These are phyloP conservation scores for Takashimella tepidaria DNA, from an alignment of 1,284 basidiomycete species.

Conservation along the genomic window DNA sequence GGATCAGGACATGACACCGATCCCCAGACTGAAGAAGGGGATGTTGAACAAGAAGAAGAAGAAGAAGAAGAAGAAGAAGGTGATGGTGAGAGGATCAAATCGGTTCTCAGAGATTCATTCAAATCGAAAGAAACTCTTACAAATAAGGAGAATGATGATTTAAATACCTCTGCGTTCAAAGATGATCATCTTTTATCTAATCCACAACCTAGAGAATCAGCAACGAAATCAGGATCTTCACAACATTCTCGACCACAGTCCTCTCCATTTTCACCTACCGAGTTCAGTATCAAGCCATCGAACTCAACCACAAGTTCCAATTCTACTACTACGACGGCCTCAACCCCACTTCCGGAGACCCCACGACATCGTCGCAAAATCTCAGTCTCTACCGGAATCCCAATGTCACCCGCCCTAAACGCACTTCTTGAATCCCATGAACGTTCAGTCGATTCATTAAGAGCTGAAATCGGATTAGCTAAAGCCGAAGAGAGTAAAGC, in stretches of 20 bases:
- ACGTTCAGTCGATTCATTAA: conserved; percentile 32
- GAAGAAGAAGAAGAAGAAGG: background rate
- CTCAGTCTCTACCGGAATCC: conserved; percentile 17
- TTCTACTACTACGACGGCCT: conserved; percentile 1
- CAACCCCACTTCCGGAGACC: background rate
- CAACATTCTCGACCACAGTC: background rate
- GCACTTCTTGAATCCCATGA: conserved; percentile 32
- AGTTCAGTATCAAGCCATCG: background rate
- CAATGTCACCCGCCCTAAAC: conserved; percentile 23
- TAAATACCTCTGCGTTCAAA: background rate
- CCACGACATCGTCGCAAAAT: conserved; percentile 21
- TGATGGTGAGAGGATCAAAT: background rate
- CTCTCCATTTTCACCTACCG: background rate
- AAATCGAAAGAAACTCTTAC: background rate
- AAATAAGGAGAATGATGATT: background rate
- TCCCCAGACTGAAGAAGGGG: background rate
- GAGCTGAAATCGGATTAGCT: conserved; percentile 38
- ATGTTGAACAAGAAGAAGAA: background rate
- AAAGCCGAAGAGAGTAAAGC: conserved; percentile 42
- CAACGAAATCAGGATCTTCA: background rate
- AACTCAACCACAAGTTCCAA: background rate
- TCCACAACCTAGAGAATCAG: background rate
- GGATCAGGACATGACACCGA: background rate
- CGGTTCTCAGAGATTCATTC: background rate
- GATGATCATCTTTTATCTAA: background rate